A percentile compares a stretch with the other conserved stretches of the same genome.
Evolutionary conservation across 192 early-diverging fungal genomes (phyloP).

Genomic region (Linnemannia schmuckeri): DNA sequence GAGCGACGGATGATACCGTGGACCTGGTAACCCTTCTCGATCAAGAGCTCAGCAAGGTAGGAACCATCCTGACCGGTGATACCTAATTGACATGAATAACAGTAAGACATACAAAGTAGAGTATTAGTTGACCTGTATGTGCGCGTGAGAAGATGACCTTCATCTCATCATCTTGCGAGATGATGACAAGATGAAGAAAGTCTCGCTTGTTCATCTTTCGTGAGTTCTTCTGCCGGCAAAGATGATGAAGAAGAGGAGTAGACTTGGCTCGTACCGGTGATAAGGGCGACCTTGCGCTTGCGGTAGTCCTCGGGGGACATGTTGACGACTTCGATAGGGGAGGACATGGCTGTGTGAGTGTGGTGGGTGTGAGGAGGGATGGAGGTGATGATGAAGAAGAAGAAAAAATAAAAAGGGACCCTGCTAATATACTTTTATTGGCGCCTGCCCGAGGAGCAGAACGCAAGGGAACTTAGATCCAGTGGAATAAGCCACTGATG

Average conservation of each 20-base stretch:
- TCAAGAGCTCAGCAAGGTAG: constrained; percentile 80
- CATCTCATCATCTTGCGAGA: neutral
- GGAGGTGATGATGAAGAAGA: constrained; percentile 9
- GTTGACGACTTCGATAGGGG: constrained; percentile 50
- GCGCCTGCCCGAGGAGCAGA: neutral
- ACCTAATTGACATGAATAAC: constrained; percentile 56
- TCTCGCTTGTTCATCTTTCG: neutral
- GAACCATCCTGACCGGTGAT: constrained; percentile 89
- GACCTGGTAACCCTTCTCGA: constrained; percentile 82
- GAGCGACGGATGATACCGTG: constrained; percentile 87
- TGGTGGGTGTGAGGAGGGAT: neutral
- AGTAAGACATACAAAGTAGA: neutral
- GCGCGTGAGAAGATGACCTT: neutral
- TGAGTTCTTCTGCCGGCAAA: neutral
- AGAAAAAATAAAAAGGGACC: neutral
- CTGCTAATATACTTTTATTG: neutral
- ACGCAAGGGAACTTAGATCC: constrained; percentile 1
- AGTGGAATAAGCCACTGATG: neutral
- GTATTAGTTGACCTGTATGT: neutral
- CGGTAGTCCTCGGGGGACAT: constrained; percentile 69
- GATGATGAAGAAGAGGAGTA: constrained; percentile 8
- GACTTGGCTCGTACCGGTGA: constrained; percentile 62
- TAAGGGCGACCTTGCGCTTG: constrained; percentile 70
- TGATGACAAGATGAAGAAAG: neutral
- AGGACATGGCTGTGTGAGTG: constrained; percentile 28